phyloP scores from a whole-genome alignment of 164 flowering plant genomes.

The Taxillus chinensis region DNA sequence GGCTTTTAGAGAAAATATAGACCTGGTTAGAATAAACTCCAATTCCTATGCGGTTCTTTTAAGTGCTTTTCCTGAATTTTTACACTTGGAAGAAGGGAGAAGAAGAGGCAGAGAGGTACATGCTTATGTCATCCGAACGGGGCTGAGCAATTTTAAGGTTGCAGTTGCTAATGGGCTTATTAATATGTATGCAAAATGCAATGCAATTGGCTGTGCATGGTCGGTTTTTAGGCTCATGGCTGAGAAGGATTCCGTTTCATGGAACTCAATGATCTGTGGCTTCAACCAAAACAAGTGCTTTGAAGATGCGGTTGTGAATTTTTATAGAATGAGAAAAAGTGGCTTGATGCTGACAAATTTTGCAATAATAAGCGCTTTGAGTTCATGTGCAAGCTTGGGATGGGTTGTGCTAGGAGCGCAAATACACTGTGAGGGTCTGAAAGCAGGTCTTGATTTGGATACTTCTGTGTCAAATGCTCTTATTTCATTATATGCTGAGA shows the following conservation, averaged over 20 bases:
- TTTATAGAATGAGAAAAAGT: conserved; percentile 39
- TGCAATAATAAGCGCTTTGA: conserved; percentile 67
- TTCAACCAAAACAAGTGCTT: conserved; percentile 67
- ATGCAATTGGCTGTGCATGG: conserved; percentile 39
- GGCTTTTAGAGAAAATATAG: conserved; percentile 39
- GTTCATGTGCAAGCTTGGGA: conserved; percentile 74
- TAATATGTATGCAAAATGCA: conserved; percentile 83
- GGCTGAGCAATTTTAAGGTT: conserved; percentile 29
- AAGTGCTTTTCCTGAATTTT: conserved; percentile 59
- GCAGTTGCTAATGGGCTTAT: conserved; percentile 63
- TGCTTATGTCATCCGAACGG: conserved; percentile 46
- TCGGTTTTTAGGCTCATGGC: conserved; percentile 48
- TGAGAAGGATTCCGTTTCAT: conserved; percentile 58
- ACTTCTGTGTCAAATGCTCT: conserved; percentile 87
- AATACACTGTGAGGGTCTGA: conserved; percentile 61
- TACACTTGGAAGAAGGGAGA: conserved; percentile 34
- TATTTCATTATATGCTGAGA: conserved; percentile 56
- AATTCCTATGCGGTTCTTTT: conserved; percentile 68
- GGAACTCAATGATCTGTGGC: conserved; percentile 82
- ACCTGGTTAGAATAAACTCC: conserved; percentile 32
- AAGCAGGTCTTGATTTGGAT: conserved; percentile 68
- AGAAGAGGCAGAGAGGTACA: conserved; percentile 71
- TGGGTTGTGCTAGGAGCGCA: conserved; percentile 42
- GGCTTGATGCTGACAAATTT: conserved; percentile 54
- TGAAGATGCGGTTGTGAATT: conserved; percentile 45